A percentile compares a stretch with the other conserved stretches of the same genome.
These are phyloP conservation scores for Diddensiella santjacobensis DNA, from an alignment of 805 yeast genomes.

Conservation along the genomic window DNA sequence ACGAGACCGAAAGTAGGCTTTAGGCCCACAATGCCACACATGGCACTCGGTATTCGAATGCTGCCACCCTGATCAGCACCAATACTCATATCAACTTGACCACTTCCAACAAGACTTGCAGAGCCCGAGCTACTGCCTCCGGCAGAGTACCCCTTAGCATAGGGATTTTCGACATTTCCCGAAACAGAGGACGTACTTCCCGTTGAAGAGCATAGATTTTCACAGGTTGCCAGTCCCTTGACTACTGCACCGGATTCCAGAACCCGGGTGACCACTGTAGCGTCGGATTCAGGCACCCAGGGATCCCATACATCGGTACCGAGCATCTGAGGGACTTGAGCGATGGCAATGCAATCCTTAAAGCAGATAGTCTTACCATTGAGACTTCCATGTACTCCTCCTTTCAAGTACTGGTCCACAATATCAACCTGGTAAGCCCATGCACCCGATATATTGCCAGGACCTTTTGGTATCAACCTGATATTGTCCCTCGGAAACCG, in stretches of 20 bases:
- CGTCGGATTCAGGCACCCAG: conserved; percentile 37
- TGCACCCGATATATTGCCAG: conserved; percentile 29
- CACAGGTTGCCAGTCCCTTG: conserved; percentile 38
- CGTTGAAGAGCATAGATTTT: conserved; percentile 36
- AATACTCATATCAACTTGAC: conserved; percentile 48
- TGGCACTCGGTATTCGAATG: conserved; percentile 47
- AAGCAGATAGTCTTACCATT: conserved; percentile 33
- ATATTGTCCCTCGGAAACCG: conserved; percentile 1
- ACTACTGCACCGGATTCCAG: conserved; percentile 37
- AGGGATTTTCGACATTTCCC: conserved; percentile 47
- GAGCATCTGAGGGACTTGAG: conserved; percentile 36
- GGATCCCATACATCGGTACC: conserved; percentile 37
- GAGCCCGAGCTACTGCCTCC: conserved; percentile 58
- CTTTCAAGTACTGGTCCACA: conserved; percentile 21
- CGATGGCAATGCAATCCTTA: conserved; percentile 37
- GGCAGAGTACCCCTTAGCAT: conserved; percentile 33
- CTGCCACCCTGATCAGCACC: conserved; percentile 56
- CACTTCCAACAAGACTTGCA: conserved; percentile 50
- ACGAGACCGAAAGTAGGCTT: conserved; percentile 59
- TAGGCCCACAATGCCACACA: conserved; percentile 47
- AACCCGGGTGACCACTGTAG: conserved; percentile 36
- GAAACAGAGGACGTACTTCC: conserved; percentile 36
- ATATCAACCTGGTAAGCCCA: conserved; percentile 35
- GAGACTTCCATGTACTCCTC: conserved; percentile 24
- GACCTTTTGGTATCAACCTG: not conserved